Evolutionary conservation across 768 basidiomycete genomes (phyloP).

Genomic region (Trametes maxima): DNA sequence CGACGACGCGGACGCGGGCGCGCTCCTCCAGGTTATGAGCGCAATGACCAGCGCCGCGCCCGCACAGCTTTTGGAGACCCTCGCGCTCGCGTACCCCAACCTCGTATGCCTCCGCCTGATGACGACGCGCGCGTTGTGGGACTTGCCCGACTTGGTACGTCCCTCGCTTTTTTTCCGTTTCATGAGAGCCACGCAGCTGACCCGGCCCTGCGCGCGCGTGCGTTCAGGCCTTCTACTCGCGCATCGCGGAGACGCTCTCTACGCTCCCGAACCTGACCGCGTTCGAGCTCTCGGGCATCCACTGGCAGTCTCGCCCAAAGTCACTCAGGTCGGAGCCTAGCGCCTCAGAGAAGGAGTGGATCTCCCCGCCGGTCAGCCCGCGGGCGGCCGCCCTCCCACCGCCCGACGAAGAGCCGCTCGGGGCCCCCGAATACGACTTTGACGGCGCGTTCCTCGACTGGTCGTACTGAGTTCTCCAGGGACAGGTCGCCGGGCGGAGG

Average conservation of each 20-base stretch:
- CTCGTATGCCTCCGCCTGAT: constrained; percentile 70
- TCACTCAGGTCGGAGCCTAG: constrained; percentile 5
- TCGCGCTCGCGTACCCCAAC: constrained; percentile 58
- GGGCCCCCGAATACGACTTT: constrained; percentile 30
- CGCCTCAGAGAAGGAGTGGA: constrained; percentile 30
- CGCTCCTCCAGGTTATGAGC: constrained; percentile 54
- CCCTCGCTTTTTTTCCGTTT: background rate
- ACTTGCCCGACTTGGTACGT: constrained; percentile 38
- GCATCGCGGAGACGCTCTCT: constrained; percentile 59
- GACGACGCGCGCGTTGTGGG: constrained; percentile 39
- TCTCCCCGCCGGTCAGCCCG: constrained; percentile 34
- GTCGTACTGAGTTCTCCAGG: constrained; percentile 26
- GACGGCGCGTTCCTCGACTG: constrained; percentile 34
- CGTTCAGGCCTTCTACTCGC: constrained; percentile 60
- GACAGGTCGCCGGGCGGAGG: background rate
- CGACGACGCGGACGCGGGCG: constrained; percentile 4
- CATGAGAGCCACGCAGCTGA: constrained; percentile 1
- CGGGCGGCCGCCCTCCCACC: constrained; percentile 25
- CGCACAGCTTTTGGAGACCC: constrained; percentile 54
- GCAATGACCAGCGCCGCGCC: constrained; percentile 62
- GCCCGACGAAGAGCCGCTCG: constrained; percentile 20
- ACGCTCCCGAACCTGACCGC: constrained; percentile 61
- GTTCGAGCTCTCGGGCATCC: constrained; percentile 77
- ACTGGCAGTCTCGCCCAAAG: constrained; percentile 63
- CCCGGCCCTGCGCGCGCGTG: background rate